These are phyloP conservation scores for Plectosphaerella plurivora DNA, from an alignment of 2,329 filamentous ascomycete genomes.

Conservation along the genomic window DNA sequence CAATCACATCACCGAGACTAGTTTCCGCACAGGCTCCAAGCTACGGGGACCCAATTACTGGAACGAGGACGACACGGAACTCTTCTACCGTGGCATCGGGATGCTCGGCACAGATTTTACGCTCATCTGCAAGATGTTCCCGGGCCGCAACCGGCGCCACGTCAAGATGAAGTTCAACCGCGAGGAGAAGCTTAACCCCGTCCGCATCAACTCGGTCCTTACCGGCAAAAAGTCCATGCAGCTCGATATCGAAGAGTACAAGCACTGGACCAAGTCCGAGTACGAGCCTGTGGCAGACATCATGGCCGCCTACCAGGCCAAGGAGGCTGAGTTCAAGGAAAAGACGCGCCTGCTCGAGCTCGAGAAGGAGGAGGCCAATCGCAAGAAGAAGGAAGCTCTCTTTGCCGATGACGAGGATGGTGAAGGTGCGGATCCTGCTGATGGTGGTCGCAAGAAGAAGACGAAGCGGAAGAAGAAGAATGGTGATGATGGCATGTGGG, in stretches of 20 bases:
- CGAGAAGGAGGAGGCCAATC: conserved; percentile 42
- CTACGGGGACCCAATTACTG: conserved; percentile 62
- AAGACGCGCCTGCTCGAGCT: conserved; percentile 37
- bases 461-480: conserved; percentile 24
- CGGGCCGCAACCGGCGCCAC: conserved; percentile 64
- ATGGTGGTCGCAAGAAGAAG: conserved; percentile 22
- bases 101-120: conserved; percentile 83
- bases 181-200: conserved; percentile 66
- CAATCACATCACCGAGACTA: conserved; percentile 62
- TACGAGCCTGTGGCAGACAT: conserved; percentile 53
- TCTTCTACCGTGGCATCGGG: conserved; percentile 69
- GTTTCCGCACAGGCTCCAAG: conserved; percentile 60
- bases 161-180: conserved; percentile 81
- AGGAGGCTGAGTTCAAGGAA: conserved; percentile 39
- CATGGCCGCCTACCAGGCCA: conserved; percentile 48
- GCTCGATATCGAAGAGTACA: conserved; percentile 60
- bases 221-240: conserved; percentile 52
- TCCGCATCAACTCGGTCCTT: conserved; percentile 59
- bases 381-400: conserved; percentile 43
- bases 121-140: conserved; percentile 74
- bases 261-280: conserved; percentile 42
- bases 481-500: conserved; percentile 21
- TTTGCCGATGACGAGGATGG: conserved; percentile 33
- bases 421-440: conserved; percentile 7
- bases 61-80: conserved; percentile 66